Percentiles rank a stretch among this genome's conserved stretches.
Conservation (phyloP, 257 asterid species). For the Haberlea rhodopensis region DNA sequence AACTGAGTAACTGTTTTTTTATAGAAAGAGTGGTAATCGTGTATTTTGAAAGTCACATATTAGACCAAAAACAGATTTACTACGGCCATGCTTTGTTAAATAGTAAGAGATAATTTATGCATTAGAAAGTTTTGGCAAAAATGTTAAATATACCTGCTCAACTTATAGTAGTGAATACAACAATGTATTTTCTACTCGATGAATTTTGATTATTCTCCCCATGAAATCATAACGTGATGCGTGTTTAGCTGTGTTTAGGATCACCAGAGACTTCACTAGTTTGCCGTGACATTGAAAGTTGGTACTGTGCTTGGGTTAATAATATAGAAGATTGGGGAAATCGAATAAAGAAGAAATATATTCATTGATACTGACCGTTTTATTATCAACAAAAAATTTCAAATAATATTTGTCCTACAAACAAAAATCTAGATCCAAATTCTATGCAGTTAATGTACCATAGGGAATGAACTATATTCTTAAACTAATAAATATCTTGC, state of each 20-base stretch:
- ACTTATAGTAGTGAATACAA: neutral
- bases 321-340: neutral
- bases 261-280: neutral
- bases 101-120: slow-evolving; percentile 7
- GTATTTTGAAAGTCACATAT: too few relatives aligned
- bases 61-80: too few relatives aligned
- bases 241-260: neutral
- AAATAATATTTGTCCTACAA: neutral
- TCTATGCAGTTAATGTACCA: neutral
- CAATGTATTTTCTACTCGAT: neutral
- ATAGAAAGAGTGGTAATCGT: too few relatives aligned
- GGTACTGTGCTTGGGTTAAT: neutral
- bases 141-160: neutral
- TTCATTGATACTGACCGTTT: neutral
- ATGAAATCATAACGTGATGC: neutral
- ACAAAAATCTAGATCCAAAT: neutral
- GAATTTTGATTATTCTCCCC: neutral
- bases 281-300: neutral
- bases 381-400: neutral
- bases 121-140: neutral
- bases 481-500: neutral
- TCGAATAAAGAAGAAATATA: too few relatives aligned
- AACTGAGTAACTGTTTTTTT: too few relatives aligned
- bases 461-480: neutral
- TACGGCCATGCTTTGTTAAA: too few relatives aligned